phyloP scores from a whole-genome alignment of 805 yeast genomes.

The Ogataea trehaloabstinens region DNA sequence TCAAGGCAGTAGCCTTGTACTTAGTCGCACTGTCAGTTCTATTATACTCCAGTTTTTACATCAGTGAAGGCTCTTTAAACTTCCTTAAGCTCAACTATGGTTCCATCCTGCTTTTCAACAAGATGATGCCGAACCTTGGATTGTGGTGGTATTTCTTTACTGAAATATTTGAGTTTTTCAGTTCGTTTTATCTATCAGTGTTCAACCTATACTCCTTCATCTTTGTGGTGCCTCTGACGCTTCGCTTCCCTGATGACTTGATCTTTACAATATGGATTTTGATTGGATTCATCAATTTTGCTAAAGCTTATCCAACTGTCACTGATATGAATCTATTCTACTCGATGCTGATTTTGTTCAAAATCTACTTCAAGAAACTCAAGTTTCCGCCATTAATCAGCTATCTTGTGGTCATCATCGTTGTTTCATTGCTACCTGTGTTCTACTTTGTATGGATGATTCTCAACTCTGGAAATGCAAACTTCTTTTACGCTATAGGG shows the following conservation, averaged over 20 bases:
- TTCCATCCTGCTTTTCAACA: conserved; percentile 55
- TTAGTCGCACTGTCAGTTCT: conserved; percentile 27
- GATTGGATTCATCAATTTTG: conserved; percentile 46
- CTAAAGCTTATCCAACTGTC: conserved; percentile 83
- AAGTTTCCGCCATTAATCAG: conserved; percentile 30
- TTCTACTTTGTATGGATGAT: conserved; percentile 94
- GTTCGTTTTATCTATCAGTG: conserved; percentile 76
- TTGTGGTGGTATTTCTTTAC: conserved; percentile 99
- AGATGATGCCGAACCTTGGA: conserved; percentile 86
- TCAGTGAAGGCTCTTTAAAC: conserved; percentile 38
- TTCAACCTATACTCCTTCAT: conserved; percentile 73
- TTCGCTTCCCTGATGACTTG: conserved; percentile 50
- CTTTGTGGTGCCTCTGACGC: conserved; percentile 70
- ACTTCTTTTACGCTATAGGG: conserved; percentile 93
- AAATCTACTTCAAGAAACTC: conserved; percentile 24
- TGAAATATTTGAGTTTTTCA: conserved; percentile 89
- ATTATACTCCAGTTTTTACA: conserved; percentile 36
- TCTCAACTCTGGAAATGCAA: conserved; percentile 91
- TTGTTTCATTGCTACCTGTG: conserved; percentile 70
- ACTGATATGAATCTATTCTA: conserved; percentile 60
- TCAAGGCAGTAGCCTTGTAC: conserved; percentile 31
- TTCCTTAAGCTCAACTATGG: conserved; percentile 59
- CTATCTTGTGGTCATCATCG: conserved; percentile 25
- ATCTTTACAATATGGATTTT: conserved; percentile 40
- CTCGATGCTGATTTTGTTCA: conserved; percentile 30